Evolutionary conservation across 169 alveolate species (phyloP).

Genomic region (Babesia gibsoni): DNA sequence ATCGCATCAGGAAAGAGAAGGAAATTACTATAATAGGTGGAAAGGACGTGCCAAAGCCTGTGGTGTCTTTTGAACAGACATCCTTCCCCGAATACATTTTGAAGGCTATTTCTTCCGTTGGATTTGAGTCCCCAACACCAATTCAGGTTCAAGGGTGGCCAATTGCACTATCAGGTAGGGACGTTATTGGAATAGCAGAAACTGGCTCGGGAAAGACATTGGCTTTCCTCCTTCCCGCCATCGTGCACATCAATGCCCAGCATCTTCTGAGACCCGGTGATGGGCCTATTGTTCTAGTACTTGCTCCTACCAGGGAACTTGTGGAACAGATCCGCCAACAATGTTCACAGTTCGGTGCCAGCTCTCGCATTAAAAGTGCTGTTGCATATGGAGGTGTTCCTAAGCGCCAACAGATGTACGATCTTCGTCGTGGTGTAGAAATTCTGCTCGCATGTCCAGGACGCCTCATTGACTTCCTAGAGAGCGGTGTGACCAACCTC

Average conservation of each 20-base stretch:
- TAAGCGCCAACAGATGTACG: constrained; percentile 81
- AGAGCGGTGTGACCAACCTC: constrained; percentile 88
- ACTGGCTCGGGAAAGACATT: constrained; percentile 99
- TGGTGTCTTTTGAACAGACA: constrained; percentile 84
- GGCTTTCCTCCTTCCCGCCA: constrained; percentile 94
- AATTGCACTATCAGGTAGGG: constrained; percentile 90
- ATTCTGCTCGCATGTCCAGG: constrained; percentile 95
- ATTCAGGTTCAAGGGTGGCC: constrained; percentile 98
- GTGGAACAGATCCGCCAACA: constrained; percentile 95
- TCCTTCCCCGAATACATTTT: constrained; percentile 91
- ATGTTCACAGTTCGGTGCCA: constrained; percentile 83
- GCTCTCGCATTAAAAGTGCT: constrained; percentile 83
- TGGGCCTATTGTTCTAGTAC: constrained; percentile 96
- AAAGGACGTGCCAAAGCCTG: constrained; percentile 89
- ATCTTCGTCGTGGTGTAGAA: constrained; percentile 92
- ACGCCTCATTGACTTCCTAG: constrained; percentile 93
- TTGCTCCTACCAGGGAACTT: constrained; percentile 99
- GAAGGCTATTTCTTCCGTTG: constrained; percentile 80
- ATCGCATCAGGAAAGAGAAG: constrained; percentile 78
- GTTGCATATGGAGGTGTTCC: constrained; percentile 96
- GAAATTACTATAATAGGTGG: constrained; percentile 86
- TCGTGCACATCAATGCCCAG: constrained; percentile 91
- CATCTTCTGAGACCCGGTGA: constrained; percentile 87
- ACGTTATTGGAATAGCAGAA: constrained; percentile 97
- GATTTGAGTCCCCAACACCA: constrained; percentile 91